Evolutionary conservation across 2,329 filamentous ascomycete species (phyloP).

Genomic region (Trichoderma arundinaceum): DNA sequence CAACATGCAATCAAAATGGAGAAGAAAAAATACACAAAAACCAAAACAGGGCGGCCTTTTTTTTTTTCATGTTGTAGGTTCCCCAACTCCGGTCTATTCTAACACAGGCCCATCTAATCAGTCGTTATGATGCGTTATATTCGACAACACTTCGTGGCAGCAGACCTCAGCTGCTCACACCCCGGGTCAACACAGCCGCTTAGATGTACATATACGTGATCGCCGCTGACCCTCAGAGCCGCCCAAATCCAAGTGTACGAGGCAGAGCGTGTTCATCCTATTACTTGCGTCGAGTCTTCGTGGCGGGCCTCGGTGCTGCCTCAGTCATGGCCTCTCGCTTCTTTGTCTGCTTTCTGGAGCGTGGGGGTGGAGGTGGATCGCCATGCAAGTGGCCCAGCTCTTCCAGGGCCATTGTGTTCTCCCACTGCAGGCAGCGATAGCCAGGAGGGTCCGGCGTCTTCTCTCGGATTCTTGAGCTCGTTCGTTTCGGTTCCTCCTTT

Average conservation of each 20-base stretch:
- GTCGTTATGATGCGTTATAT: slow-evolving; percentile 12
- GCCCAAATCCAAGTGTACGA: neutral
- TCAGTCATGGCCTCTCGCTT: slow-evolving; percentile 55
- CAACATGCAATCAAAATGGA: neutral
- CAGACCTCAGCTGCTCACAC: slow-evolving; percentile 1
- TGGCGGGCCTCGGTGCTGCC: slow-evolving; percentile 37
- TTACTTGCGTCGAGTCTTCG: slow-evolving; percentile 41
- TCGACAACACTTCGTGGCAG: neutral
- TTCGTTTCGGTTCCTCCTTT: slow-evolving; percentile 50
- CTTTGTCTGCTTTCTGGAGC: slow-evolving; percentile 57
- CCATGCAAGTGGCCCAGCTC: slow-evolving; percentile 64
- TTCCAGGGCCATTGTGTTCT: slow-evolving; percentile 62
- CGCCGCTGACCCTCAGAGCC: neutral
- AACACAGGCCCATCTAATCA: slow-evolving; percentile 23
- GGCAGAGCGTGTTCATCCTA: neutral
- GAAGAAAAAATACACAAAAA: neutral
- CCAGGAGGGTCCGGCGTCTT: slow-evolving; percentile 53
- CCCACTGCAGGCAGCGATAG: slow-evolving; percentile 60
- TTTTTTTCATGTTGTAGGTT: neutral
- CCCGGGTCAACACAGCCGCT: neutral
- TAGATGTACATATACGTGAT: neutral
- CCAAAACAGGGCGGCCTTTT: neutral
- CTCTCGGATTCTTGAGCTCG: slow-evolving; percentile 54
- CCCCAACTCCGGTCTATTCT: slow-evolving; percentile 28
- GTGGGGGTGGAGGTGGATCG: slow-evolving; percentile 58